Base-by-base conservation (phyloP, 2,329 filamentous ascomycete genomes). In the Cladobotryum protrusum region DNA sequence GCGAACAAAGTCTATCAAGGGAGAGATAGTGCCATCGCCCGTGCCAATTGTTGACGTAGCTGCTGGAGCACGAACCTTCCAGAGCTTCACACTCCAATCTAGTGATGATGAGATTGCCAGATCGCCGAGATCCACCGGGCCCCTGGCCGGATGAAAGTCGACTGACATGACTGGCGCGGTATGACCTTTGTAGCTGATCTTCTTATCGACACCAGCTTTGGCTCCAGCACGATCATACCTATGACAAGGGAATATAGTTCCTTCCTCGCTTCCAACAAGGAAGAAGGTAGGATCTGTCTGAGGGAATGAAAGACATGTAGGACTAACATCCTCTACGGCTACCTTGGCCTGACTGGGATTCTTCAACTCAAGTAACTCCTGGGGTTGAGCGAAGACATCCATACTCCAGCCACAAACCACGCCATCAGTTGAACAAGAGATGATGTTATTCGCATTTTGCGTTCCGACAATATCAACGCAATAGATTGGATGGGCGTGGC, bases 361-460 rank as follows among this genome's bases (percentile, higher is more conserved):
- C 52, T 85, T 86, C 12, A 99, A 78, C 61, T 95, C 89, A 39
- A 99, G 81, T 49, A 90, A 85, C 72, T 99, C 93, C 69, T 97
- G 92, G 1, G 93, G 93, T 67, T 96, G 89, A 1, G 92, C 89
- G 53, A 99, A 87, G 82, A 99, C 97, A 67, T 99, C 95, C 56
- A 96, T 89, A 49, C 88, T 91, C 93, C 93, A 99, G 43, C 91
- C 89, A 67, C 93, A 99, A 39, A 97, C 89, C 9, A 95, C 89
- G 48, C 93, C 93, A 63, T 99, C 93, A 1, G 93, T 99, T 1
- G 90, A 96, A 66, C 89, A 92, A 33, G 91, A 96, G 60, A 99
- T 87, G 65, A 99, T 96, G 68, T 97, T 99, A 73, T 96, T 96
- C 52, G 93, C 93, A 66, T 99, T 99, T 64, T 97, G 93, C 1